Conservation (phyloP, 148 eudicot genomes). For the Bassia scoparia region DNA sequence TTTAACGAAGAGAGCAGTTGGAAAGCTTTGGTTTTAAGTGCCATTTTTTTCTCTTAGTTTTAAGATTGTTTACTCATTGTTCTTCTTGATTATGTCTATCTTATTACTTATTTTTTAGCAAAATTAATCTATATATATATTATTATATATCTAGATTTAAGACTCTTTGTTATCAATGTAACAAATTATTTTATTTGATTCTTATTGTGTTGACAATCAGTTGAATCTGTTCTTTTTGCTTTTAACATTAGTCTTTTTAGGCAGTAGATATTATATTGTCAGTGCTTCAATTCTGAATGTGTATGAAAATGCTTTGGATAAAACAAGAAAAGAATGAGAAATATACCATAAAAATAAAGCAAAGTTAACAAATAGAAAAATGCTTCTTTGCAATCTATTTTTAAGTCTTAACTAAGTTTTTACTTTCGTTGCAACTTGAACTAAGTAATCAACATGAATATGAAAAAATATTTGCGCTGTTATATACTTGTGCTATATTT, state of each 20-base stretch:
- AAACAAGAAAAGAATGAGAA: background rate
- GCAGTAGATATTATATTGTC: background rate
- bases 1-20: constrained; percentile 3
- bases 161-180: no score
- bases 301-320: background rate
- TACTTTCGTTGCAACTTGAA: no score
- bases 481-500: no score
- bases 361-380: background rate
- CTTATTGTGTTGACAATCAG: background rate
- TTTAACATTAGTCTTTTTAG: background rate
- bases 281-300: background rate
- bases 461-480: no score
- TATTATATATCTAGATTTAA: background rate
- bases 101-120: background rate
- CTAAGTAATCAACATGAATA: background rate
- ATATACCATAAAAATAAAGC: background rate
- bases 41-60: constrained; percentile 14
- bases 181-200: background rate
- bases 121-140: background rate
- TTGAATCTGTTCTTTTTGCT: constrained; percentile 8
- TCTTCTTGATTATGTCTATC: background rate
- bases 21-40: constrained; percentile 12
- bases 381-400: background rate
- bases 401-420: background rate
- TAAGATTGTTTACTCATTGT: background rate